Percentiles rank a stretch among this genome's conserved stretches.
Evolutionary conservation across 164 flowering plant genomes (phyloP).

Genomic region (Paratinospora sagittata): DNA sequence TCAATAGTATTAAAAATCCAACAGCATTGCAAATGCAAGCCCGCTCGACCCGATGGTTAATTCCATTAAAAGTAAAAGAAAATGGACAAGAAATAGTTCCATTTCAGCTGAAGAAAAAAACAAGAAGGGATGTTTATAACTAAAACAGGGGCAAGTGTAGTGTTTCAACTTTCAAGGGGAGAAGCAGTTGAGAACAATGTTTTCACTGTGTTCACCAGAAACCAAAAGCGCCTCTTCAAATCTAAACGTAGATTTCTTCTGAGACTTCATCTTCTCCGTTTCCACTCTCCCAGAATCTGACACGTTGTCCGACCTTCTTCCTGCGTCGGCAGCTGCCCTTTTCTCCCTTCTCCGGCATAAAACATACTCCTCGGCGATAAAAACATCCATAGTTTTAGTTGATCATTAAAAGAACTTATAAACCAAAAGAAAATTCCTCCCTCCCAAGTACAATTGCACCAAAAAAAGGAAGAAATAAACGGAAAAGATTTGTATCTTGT

Average conservation of each 20-base stretch:
- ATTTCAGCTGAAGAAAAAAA: too few relatives aligned
- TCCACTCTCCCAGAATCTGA: conserved; percentile 5
- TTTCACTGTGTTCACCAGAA: conserved; percentile 4
- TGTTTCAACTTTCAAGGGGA: conserved; percentile 9
- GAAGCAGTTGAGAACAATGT: conserved; percentile 15
- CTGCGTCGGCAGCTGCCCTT: not conserved
- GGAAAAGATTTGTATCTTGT: not conserved
- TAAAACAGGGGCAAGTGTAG: too few relatives aligned
- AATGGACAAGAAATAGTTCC: too few relatives aligned
- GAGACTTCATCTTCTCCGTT: not conserved
- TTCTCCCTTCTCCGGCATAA: conserved; percentile 15
- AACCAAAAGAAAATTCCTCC: not conserved
- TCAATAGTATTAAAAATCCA: too few relatives aligned
- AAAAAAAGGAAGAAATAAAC: not conserved
- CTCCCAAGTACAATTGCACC: not conserved
- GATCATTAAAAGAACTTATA: too few relatives aligned
- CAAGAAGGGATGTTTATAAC: too few relatives aligned
- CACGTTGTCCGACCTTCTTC: conserved; percentile 4
- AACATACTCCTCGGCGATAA: conserved; percentile 21
- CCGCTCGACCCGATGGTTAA: too few relatives aligned
- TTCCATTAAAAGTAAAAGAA: too few relatives aligned
- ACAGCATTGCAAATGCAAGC: too few relatives aligned
- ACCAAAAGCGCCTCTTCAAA: conserved; percentile 6
- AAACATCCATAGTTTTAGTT: conserved; percentile 16
- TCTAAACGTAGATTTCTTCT: not conserved